Conservation (phyloP, 1,284 basidiomycete genomes). For the Cutaneotrichosporon dermatis region DNA sequence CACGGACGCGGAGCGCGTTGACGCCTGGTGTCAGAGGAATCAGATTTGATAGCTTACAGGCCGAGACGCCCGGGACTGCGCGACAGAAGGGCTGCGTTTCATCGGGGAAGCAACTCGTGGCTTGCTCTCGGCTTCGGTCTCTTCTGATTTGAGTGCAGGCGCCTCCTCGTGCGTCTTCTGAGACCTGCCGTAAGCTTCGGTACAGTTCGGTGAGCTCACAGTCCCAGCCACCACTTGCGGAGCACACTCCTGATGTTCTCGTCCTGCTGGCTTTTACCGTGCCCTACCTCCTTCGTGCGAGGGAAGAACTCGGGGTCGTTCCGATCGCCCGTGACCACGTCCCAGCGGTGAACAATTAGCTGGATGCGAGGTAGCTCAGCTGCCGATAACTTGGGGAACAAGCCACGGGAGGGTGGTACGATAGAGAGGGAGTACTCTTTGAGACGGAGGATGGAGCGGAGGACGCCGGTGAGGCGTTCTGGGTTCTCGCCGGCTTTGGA, state of each 20-base stretch:
- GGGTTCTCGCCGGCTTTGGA: conserved; percentile 15
- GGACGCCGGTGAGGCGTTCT: conserved; percentile 26
- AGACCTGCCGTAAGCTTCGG: background rate
- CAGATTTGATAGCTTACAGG: no score
- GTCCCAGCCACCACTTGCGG: conserved; percentile 37
- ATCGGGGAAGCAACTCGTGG: no score
- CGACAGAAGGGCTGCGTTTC: no score
- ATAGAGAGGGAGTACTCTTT: conserved; percentile 16
- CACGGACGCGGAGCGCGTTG: background rate
- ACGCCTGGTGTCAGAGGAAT: background rate
- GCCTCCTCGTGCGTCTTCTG: background rate
- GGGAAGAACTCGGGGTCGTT: conserved; percentile 26
- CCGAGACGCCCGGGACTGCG: background rate
- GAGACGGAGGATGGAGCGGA: conserved; percentile 27
- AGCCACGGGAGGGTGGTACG: background rate
- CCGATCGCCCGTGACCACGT: conserved; percentile 20
- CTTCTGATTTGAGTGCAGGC: background rate
- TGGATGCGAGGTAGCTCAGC: conserved; percentile 14
- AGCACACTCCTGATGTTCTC: conserved; percentile 21
- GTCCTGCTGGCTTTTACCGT: conserved; percentile 11
- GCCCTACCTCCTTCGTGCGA: conserved; percentile 14
- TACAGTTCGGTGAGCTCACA: conserved; percentile 8
- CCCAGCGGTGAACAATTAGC: conserved; percentile 29
- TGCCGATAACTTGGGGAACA: background rate
- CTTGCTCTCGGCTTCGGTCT: no score